These are phyloP conservation scores for Saccharomycopsis sp. DNA, from an alignment of 805 yeast genomes.

Conservation along the genomic window DNA sequence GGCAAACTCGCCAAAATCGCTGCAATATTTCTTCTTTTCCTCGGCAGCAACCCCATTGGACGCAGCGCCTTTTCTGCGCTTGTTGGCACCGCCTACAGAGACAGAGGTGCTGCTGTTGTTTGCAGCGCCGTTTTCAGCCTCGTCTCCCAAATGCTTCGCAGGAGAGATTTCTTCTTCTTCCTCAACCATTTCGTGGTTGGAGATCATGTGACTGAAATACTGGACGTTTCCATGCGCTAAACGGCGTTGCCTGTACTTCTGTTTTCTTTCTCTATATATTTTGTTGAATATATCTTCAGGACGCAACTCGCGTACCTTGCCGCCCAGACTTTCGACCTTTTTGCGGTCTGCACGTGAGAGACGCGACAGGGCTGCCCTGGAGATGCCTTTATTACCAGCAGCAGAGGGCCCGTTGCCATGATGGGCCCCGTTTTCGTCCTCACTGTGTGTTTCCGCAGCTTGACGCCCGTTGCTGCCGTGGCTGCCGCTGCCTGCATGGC, in stretches of 20 bases:
- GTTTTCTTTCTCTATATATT: conserved; percentile 7
- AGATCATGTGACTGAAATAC: conserved; percentile 8
- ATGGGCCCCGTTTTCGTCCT: not conserved
- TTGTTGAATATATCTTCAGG: conserved; percentile 12
- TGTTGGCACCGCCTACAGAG: not conserved
- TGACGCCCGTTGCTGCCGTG: not conserved
- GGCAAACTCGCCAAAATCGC: conserved; percentile 18
- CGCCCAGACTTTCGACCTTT: conserved; percentile 8
- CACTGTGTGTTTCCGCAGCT: not conserved
- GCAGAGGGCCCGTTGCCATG: not conserved
- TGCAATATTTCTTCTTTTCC: not conserved
- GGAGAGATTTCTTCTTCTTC: not conserved
- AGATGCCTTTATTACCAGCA: not conserved
- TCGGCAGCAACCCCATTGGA: not conserved
- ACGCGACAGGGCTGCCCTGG: not conserved
- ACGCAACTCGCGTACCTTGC: conserved; percentile 7
- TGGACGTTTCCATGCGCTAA: conserved; percentile 12
- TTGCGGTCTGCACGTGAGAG: conserved; percentile 12
- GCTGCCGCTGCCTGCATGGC: not conserved
- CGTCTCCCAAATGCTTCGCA: not conserved
- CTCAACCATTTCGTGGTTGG: not conserved
- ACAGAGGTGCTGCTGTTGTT: not conserved
- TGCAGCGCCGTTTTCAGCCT: not conserved
- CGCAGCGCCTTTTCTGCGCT: conserved; percentile 1
- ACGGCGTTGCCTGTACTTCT: conserved; percentile 2